phyloP scores from a whole-genome alignment of 176 grass and related monocot genomes.

The Juncus inflexus region DNA sequence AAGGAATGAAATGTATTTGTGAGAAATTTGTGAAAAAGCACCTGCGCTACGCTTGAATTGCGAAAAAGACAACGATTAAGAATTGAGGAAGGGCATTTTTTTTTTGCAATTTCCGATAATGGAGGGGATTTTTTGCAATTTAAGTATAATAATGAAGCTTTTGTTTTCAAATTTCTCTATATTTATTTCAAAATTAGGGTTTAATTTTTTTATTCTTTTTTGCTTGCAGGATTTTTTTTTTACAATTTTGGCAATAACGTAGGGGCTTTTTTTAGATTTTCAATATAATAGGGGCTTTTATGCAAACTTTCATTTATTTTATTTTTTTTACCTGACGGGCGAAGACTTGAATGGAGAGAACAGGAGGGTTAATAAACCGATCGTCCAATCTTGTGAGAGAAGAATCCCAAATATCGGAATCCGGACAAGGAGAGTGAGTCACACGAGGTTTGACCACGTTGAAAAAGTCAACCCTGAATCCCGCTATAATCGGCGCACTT shows the following conservation, averaged over 20 bases:
- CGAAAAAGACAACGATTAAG: not conserved
- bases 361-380: conserved; percentile 57
- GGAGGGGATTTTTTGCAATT: no score
- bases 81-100: not conserved
- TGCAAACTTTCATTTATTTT: no score
- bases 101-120: not conserved
- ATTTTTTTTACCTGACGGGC: conserved; percentile 58
- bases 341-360: conserved; percentile 83
- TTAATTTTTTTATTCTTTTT: not conserved
- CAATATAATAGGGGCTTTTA: no score
- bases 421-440: conserved; percentile 64
- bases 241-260: no score
- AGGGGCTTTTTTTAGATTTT: no score
- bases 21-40: conserved; percentile 13
- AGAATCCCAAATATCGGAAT: conserved; percentile 30
- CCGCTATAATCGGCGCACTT: conserved; percentile 73
- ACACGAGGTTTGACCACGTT: conserved; percentile 67
- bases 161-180: conserved; percentile 8
- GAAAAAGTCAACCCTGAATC: conserved; percentile 91
- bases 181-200: not conserved
- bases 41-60: no score
- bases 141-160: not conserved
- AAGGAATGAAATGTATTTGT: conserved; percentile 8
- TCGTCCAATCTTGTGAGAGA: conserved; percentile 69
- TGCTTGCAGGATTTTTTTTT: no score